Conservation (phyloP, 2,329 filamentous ascomycete genomes). For the Lachnellula willkommii region DNA sequence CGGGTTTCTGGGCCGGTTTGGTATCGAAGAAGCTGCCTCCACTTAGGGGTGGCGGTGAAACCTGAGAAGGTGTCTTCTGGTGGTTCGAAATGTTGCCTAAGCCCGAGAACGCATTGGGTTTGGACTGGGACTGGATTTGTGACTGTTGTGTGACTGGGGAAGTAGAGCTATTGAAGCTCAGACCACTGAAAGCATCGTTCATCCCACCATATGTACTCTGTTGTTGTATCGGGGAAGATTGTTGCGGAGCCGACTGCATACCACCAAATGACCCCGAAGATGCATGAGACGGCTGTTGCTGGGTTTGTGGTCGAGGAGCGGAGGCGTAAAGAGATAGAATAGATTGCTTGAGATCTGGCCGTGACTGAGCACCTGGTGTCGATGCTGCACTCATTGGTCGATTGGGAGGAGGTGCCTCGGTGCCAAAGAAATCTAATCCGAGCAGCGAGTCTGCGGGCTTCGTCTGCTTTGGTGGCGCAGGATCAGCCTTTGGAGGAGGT, state of each 20-base stretch:
- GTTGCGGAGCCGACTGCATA: constrained; percentile 54
- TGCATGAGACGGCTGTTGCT: constrained; percentile 47
- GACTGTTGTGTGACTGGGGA: constrained; percentile 35
- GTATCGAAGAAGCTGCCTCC: constrained; percentile 82
- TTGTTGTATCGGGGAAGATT: constrained; percentile 26
- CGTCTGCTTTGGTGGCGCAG: constrained; percentile 61
- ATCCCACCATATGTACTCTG: constrained; percentile 48
- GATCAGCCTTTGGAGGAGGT: constrained; percentile 53
- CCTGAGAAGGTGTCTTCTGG: constrained; percentile 36
- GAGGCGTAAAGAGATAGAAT: constrained; percentile 93
- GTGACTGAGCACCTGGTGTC: constrained; percentile 60
- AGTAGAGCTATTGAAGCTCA: constrained; percentile 54
- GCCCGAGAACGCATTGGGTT: constrained; percentile 43
- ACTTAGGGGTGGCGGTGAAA: constrained; percentile 38
- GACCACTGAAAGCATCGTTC: constrained; percentile 72
- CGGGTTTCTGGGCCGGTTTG: constrained; percentile 54
- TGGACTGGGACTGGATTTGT: constrained; percentile 36
- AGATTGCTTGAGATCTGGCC: constrained; percentile 93
- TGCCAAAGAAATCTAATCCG: constrained; percentile 87
- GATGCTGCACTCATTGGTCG: constrained; percentile 78
- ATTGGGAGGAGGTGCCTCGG: constrained; percentile 61
- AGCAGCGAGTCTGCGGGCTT: constrained; percentile 81
- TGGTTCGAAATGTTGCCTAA: constrained; percentile 39
- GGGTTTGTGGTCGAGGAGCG: constrained; percentile 68
- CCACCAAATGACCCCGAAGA: constrained; percentile 62